Base-by-base conservation (phyloP, 371 early-diverging fungal species). In the Apophysomyces ossiformis region DNA sequence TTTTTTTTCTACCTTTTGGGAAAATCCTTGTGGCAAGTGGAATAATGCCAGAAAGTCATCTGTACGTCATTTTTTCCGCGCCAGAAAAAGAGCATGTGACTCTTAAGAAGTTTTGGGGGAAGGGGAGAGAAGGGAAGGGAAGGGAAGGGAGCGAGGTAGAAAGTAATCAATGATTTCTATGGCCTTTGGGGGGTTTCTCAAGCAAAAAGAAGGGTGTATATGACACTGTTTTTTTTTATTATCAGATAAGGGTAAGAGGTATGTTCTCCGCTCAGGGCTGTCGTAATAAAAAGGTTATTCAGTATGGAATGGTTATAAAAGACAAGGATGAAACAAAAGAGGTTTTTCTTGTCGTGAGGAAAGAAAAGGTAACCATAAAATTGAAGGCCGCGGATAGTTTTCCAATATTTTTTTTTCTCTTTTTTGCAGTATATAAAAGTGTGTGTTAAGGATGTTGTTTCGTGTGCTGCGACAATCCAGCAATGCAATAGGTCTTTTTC, bases 401-500 rank as follows among this genome's bases (percentile, higher is more conserved):
- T 50, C 21, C 21, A 50, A 21, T 50, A n/a, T 45, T 9, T 43
- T 43, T 12, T 43, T 9, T 9, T 45, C 1, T 43, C 4, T 12
- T 43, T 9, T 9, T 9, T 43, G 43, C 15, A 43, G 15, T 43
- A 43, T 43, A 43, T 43, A 43, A 12, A 43, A 43, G 12, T 43
- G 2, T 43, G 15, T 43, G 1, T 15, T 43, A 43, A 12, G 15
- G 43, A 12, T 15, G 1, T 12, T 43, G 43, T 43, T 43, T 12
- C 4, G 21, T 50, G 54, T 50, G 54, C 54, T 50, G 54, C 54
- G 54, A 50, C 54, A 50, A 50, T 50, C 54, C 54, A 50, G 54
- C 54, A 50, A 50, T 50, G 54, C 54, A 50, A 50, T 50, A 50
- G 18, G 16, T 2, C 32, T 26, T 26, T 26, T 26, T 2, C n/a